These are phyloP conservation scores for Nicotiana sylvestris DNA, from an alignment of 257 asterid genomes.

Conservation along the genomic window DNA sequence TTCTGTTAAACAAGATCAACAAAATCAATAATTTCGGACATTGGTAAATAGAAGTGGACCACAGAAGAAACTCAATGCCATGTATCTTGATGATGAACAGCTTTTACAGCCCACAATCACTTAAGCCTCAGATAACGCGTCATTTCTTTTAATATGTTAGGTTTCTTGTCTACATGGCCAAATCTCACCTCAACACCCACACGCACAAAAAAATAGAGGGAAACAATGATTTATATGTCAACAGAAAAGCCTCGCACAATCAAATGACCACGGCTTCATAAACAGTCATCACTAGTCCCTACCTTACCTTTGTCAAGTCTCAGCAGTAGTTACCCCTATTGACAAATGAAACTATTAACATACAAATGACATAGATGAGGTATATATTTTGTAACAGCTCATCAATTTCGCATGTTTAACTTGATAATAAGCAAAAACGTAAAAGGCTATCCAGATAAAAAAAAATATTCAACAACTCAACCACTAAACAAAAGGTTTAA, in stretches of 20 bases:
- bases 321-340: neutral
- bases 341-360: neutral
- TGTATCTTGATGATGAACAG: neutral
- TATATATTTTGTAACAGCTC: neutral
- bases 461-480: neutral
- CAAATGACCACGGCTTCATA: neutral
- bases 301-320: neutral
- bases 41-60: neutral
- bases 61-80: neutral
- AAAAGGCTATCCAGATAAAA: neutral
- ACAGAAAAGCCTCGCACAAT: neutral
- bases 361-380: neutral
- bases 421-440: neutral
- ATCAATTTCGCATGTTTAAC: neutral
- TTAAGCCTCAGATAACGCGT: no score
- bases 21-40: neutral
- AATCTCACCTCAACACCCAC: neutral
- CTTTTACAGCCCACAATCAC: neutral
- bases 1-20: conserved; percentile 22
- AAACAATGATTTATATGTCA: neutral
- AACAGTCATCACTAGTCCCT: neutral
- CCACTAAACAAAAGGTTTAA: neutral
- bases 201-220: neutral
- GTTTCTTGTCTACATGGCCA: no score
- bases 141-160: no score